Conservation (phyloP, 495 filamentous ascomycete species). For the Podospora pseudoanserina region DNA sequence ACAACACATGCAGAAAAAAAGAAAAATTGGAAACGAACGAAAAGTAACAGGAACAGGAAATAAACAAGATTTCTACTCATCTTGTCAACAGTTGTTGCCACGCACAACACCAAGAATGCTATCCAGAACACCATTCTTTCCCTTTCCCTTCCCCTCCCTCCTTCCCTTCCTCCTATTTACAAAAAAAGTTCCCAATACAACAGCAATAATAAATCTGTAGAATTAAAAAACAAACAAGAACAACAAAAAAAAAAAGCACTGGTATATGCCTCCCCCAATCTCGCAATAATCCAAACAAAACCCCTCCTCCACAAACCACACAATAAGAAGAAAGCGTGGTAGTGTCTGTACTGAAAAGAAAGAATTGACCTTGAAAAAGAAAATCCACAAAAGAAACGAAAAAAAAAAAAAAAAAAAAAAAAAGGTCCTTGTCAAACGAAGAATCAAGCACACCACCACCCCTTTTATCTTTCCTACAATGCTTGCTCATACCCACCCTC, state of each 20-base stretch:
- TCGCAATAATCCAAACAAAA: not conserved
- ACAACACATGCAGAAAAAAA: not conserved
- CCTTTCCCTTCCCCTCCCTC: not conserved
- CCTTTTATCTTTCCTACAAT: not conserved
- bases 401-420: not conserved
- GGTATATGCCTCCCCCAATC: not conserved
- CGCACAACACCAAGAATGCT: not conserved
- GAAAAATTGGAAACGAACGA: not conserved
- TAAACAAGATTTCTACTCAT: not conserved
- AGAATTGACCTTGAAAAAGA: constrained; percentile 1
- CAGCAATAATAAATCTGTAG: not conserved
- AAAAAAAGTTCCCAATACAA: not conserved
- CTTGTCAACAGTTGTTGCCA: no score
- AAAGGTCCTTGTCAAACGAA: not conserved
- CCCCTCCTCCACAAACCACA: not conserved
- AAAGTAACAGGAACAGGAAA: not conserved
- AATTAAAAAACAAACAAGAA: not conserved
- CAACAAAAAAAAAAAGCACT: not conserved
- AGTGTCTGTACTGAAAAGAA: constrained; percentile 3
- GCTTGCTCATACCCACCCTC: not conserved
- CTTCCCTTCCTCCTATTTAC: not conserved
- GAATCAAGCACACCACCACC: not conserved
- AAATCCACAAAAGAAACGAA: constrained; percentile 9
- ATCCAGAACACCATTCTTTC: not conserved
- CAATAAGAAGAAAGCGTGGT: not conserved